These are phyloP conservation scores for Rhodamnia rubescens DNA, from an alignment of 345 rosid species.

Conservation along the genomic window DNA sequence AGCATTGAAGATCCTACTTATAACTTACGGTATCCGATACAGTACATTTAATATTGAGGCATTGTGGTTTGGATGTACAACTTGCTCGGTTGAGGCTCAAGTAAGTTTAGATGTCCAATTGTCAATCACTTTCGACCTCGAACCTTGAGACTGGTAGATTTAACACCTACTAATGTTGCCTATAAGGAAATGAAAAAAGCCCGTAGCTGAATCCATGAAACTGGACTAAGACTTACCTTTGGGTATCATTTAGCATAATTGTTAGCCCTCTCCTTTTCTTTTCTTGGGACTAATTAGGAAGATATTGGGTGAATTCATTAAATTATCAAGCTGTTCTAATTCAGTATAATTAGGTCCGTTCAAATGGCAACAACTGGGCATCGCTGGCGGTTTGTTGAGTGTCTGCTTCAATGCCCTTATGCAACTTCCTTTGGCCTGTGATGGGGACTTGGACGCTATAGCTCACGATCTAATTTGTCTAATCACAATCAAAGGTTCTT, in stretches of 20 bases:
- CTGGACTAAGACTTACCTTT: background rate
- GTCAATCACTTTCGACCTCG: background rate
- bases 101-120: too few species aligned
- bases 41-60: background rate
- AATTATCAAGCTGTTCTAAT: background rate
- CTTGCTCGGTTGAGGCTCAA: too few species aligned
- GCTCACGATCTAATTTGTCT: constrained; percentile 56
- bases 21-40: background rate
- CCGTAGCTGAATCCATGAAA: background rate
- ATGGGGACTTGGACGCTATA: constrained; percentile 47
- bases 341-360: background rate
- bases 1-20: background rate
- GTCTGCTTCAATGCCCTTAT: background rate
- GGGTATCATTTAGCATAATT: background rate
- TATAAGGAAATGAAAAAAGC: background rate
- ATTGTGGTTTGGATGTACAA: too few species aligned
- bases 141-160: background rate
- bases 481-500: constrained; percentile 50
- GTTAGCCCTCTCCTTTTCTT: background rate
- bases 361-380: background rate
- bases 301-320: background rate
- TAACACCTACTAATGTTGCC: background rate
- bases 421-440: constrained; percentile 69
- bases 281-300: background rate
- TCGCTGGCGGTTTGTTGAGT: background rate